These are phyloP conservation scores for Mucor lusitanicus DNA, from an alignment of 371 early-diverging fungal genomes.

Conservation along the genomic window DNA sequence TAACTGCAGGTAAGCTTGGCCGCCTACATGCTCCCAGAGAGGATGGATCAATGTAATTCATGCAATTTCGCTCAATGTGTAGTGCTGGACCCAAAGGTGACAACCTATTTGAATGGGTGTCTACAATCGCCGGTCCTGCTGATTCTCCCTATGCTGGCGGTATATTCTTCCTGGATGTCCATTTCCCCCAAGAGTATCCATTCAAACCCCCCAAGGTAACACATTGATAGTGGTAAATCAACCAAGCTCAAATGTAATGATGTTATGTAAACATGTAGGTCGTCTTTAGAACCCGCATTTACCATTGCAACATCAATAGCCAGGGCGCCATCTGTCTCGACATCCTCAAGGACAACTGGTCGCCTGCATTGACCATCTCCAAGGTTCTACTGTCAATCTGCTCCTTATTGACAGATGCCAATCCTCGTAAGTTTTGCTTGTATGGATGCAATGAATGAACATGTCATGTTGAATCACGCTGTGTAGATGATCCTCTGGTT, in stretches of 20 bases:
- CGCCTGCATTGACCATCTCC: constrained; percentile 97
- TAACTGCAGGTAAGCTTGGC: constrained; percentile 74
- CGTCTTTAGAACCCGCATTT: constrained; percentile 95
- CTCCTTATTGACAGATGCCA: constrained; percentile 97
- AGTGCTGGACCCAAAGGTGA: constrained; percentile 96
- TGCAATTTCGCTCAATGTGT: constrained; percentile 3
- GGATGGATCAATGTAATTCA: not conserved
- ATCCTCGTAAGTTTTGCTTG: constrained; percentile 71
- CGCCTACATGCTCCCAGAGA: not conserved
- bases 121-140: constrained; percentile 91
- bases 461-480: not conserved
- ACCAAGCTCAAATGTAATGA: constrained; percentile 1
- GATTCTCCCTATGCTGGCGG: constrained; percentile 84
- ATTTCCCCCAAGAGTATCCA: constrained; percentile 98
- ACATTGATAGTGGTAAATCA: not conserved
- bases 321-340: constrained; percentile 99
- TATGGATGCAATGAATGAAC: not conserved
- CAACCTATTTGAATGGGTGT: constrained; percentile 94
- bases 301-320: constrained; percentile 99
- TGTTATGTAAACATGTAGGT: constrained; percentile 52
- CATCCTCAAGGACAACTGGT: constrained; percentile 98
- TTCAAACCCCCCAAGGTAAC: constrained; percentile 97
- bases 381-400: constrained; percentile 98
- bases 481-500: constrained; percentile 88
- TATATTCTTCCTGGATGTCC: constrained; percentile 97